Evolutionary conservation across 108 stramenopile species (phyloP).

Genomic region (Skeletonema tropicum): DNA sequence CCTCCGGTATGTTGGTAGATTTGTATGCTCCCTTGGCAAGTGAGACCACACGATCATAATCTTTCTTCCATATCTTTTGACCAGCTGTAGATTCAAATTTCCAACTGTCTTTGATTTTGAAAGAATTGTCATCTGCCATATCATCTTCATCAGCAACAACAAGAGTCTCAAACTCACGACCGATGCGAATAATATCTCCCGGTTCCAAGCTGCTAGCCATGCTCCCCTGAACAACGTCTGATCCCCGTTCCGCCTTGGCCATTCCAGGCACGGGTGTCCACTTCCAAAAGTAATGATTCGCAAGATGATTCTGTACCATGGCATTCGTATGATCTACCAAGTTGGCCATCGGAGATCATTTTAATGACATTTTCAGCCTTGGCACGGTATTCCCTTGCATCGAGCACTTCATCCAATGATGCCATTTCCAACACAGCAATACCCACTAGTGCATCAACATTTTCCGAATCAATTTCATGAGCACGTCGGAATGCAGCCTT

Average conservation of each 20-base stretch:
- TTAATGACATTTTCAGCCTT: slow-evolving; percentile 79
- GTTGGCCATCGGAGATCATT: slow-evolving; percentile 90
- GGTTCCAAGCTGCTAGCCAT: slow-evolving; percentile 63
- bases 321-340: slow-evolving; percentile 87
- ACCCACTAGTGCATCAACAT: slow-evolving; percentile 83
- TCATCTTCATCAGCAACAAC: slow-evolving; percentile 54
- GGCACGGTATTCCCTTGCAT: slow-evolving; percentile 53
- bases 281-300: slow-evolving; percentile 96
- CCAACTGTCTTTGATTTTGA: slow-evolving; percentile 78
- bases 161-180: slow-evolving; percentile 80
- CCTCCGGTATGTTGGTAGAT: slow-evolving; percentile 76
- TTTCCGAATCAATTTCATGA: slow-evolving; percentile 76
- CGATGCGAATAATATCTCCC: slow-evolving; percentile 90
- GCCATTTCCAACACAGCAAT: slow-evolving; percentile 79
- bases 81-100: slow-evolving; percentile 64
- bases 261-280: slow-evolving; percentile 81
- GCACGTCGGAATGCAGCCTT: slow-evolving; percentile 83
- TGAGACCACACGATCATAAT: slow-evolving; percentile 89
- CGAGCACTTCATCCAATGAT: slow-evolving; percentile 64
- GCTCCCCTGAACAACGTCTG: slow-evolving; percentile 49
- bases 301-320: slow-evolving; percentile 95
- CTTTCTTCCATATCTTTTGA: slow-evolving; percentile 89
- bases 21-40: slow-evolving; percentile 87
- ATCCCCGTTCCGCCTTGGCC: slow-evolving; percentile 61
- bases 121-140: slow-evolving; percentile 44